These are phyloP conservation scores for Helichrysum umbraculigerum DNA, from an alignment of 129 eudicot species.

Conservation along the genomic window DNA sequence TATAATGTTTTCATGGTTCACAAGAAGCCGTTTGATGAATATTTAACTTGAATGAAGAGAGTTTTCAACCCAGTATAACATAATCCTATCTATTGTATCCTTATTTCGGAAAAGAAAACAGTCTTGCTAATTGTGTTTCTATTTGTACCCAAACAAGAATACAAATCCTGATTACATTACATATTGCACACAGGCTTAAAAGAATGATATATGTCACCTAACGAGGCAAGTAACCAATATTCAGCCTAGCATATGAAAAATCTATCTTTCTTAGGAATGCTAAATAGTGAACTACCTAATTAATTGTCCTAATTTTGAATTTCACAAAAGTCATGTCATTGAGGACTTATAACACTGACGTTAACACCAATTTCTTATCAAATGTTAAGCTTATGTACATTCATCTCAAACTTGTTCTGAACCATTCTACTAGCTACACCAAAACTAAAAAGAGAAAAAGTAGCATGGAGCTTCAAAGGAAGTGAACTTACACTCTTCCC, in stretches of 20 bases:
- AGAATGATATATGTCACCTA: neutral
- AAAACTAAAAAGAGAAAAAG: neutral
- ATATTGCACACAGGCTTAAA: neutral
- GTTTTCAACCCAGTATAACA: too few relatives aligned
- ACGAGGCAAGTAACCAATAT: neutral
- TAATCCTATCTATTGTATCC: too few relatives aligned
- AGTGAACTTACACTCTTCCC: slow-evolving; percentile 66
- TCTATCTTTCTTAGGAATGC: too few relatives aligned
- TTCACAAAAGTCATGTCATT: too few relatives aligned
- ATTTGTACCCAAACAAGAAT: slow-evolving; percentile 2
- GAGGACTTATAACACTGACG: too few relatives aligned
- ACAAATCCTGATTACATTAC: neutral
- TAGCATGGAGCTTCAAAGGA: slow-evolving; percentile 3
- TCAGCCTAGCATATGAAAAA: too few relatives aligned
- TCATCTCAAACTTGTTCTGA: slow-evolving; percentile 1
- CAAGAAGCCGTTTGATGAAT: neutral
- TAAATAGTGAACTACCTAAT: too few relatives aligned
- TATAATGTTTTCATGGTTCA: neutral
- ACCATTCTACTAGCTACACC: neutral
- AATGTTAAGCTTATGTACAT: neutral
- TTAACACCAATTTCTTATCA: too few relatives aligned
- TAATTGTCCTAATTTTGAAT: too few relatives aligned
- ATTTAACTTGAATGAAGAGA: too few relatives aligned
- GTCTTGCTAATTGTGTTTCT: neutral
- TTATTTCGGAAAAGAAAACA: neutral